phyloP scores from a whole-genome alignment of 345 rosid species.

The Syzygium jambos region DNA sequence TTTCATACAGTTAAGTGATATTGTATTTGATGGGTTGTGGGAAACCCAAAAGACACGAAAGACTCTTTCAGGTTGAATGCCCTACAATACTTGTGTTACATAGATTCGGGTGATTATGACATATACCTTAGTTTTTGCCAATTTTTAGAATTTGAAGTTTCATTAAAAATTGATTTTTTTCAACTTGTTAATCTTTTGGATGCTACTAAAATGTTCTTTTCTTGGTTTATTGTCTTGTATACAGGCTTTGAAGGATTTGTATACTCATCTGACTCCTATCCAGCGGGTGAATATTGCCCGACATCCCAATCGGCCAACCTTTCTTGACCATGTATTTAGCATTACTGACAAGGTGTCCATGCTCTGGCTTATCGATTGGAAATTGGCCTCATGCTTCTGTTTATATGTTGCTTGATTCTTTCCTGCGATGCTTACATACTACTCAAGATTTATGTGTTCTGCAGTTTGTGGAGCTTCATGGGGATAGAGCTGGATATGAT shows the following conservation, averaged over 20 bases:
- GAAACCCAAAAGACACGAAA: not conserved
- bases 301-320: conserved; percentile 96
- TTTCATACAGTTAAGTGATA: not conserved
- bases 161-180: not conserved
- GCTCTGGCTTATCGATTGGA: conserved; percentile 1
- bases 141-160: not conserved
- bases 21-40: not conserved
- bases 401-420: not conserved
- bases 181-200: not conserved
- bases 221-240: not conserved
- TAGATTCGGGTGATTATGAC: not conserved
- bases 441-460: not conserved
- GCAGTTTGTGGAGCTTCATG: conserved; percentile 96
- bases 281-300: conserved; percentile 95
- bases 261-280: conserved; percentile 72
- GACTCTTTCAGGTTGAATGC: not conserved
- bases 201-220: not conserved
- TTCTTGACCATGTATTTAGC: conserved; percentile 87
- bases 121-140: not conserved
- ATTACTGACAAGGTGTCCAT: conserved; percentile 79
- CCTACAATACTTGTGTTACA: not conserved
- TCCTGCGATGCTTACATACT: not conserved
- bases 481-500: conserved; percentile 96
- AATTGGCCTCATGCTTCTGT: not conserved
- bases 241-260: conserved; percentile 80